Evolutionary conservation across 1,284 basidiomycete species (phyloP).

Genomic region (Pseudozyma thailandica): DNA sequence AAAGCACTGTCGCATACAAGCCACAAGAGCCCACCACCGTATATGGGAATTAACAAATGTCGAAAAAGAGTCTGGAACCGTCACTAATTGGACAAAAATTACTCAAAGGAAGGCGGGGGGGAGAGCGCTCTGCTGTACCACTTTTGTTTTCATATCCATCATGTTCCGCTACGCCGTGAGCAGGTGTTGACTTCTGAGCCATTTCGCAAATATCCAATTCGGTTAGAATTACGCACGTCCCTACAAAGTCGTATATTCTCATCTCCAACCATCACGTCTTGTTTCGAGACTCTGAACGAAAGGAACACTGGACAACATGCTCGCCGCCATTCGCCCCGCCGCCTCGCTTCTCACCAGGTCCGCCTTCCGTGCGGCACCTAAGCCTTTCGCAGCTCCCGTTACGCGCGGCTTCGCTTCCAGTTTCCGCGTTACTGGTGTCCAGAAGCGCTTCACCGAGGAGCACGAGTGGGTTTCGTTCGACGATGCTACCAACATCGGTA

Average conservation of each 20-base stretch:
- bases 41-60: not conserved
- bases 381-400: conserved; percentile 26
- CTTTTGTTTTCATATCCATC: too few relatives aligned
- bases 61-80: not conserved
- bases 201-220: too few relatives aligned
- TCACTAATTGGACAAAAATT: not conserved
- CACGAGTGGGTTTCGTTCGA: conserved; percentile 91
- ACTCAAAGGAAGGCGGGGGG: not conserved
- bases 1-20: not conserved
- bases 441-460: conserved; percentile 75
- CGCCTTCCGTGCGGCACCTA: conserved; percentile 33
- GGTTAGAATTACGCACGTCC: conserved; percentile 7
- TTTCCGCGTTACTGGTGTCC: conserved; percentile 28
- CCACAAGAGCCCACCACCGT: not conserved
- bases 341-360: conserved; percentile 24
- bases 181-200: too few relatives aligned
- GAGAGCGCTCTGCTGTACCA: not conserved
- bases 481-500: conserved; percentile 80
- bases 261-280: conserved; percentile 9
- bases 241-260: not conserved
- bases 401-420: conserved; percentile 39
- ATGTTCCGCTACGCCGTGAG: too few relatives aligned
- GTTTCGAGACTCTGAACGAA: not conserved
- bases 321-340: conserved; percentile 36
- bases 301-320: conserved; percentile 12